Percentiles rank a stretch among this genome's conserved stretches.
Evolutionary conservation across 1,284 basidiomycete species (phyloP).

Genomic region (Fomitopsis pinicola): DNA sequence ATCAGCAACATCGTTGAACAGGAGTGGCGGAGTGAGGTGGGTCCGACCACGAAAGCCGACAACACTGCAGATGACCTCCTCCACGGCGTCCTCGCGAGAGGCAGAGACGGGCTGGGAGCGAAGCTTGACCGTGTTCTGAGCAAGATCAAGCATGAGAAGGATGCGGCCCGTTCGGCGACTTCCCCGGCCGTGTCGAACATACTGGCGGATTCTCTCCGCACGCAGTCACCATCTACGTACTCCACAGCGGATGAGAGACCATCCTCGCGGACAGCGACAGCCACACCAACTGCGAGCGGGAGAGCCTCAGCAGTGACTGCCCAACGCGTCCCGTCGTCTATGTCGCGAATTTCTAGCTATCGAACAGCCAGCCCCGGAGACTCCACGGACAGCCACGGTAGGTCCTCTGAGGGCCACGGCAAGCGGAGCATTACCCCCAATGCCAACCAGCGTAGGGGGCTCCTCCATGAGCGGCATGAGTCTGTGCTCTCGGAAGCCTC

Average conservation of each 20-base stretch:
- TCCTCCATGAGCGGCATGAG: constrained; percentile 43
- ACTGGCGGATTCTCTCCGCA: constrained; percentile 27
- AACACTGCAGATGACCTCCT: constrained; percentile 55
- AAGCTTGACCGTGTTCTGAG: constrained; percentile 77
- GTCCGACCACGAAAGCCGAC: constrained; percentile 26
- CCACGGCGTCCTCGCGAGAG: constrained; percentile 52
- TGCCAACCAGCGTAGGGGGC: constrained; percentile 11
- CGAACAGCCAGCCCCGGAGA: constrained; percentile 26
- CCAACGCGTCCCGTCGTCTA: constrained; percentile 26
- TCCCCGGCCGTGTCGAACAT: constrained; percentile 18
- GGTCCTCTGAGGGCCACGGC: constrained; percentile 15
- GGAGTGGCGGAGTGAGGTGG: constrained; percentile 59
- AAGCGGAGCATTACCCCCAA: constrained; percentile 23
- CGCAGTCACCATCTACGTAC: constrained; percentile 53
- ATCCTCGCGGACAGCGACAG: constrained; percentile 24
- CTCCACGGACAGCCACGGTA: constrained; percentile 11
- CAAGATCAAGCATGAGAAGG: constrained; percentile 59
- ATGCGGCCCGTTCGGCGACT: constrained; percentile 18
- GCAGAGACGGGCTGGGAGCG: constrained; percentile 59
- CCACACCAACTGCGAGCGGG: constrained; percentile 17
- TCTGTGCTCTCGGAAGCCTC: constrained; percentile 63
- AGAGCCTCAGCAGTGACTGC: constrained; percentile 13
- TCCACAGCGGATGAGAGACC: constrained; percentile 41
- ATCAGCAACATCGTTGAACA: constrained; percentile 90
- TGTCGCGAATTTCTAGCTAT: constrained; percentile 25